Percentiles rank a stretch among this genome's conserved stretches.
Conservation (phyloP, 345 rosid genomes). For the Cardiospermum halicacabum region DNA sequence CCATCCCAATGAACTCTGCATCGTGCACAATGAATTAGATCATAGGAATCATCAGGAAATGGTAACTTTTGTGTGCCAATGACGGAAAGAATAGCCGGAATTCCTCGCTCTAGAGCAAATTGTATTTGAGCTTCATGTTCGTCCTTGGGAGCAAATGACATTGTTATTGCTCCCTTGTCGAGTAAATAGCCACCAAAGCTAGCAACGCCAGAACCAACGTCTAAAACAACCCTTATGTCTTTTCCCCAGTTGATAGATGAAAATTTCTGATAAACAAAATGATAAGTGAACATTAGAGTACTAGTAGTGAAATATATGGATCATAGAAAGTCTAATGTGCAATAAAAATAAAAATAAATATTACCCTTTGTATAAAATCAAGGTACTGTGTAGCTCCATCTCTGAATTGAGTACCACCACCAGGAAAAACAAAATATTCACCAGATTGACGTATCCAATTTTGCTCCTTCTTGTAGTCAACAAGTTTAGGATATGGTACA, state of each 20-base stretch:
- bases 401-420: constrained; percentile 95
- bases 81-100: constrained; percentile 86
- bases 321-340: too few species aligned
- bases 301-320: too few species aligned
- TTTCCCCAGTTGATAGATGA: constrained; percentile 70
- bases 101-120: constrained; percentile 89
- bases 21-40: constrained; percentile 89
- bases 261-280: constrained; percentile 38
- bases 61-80: constrained; percentile 76
- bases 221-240: constrained; percentile 61
- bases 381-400: constrained; percentile 69
- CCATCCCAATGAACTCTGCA: constrained; percentile 99
- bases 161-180: constrained; percentile 67
- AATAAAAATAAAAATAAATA: not conserved
- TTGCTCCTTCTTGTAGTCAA: constrained; percentile 91
- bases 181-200: constrained; percentile 85
- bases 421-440: constrained; percentile 72
- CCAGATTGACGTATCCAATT: constrained; percentile 73
- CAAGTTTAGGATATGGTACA: constrained; percentile 93
- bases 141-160: constrained; percentile 99
- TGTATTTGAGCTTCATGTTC: constrained; percentile 99
- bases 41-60: constrained; percentile 64
- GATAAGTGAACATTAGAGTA: not conserved
- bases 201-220: constrained; percentile 95
- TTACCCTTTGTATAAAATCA: constrained; percentile 61